Evolutionary conservation across 305 asterid genomes (phyloP), one percentile per base, ranked within the genome.

Genomic region (Plantago coronopus): DNA sequence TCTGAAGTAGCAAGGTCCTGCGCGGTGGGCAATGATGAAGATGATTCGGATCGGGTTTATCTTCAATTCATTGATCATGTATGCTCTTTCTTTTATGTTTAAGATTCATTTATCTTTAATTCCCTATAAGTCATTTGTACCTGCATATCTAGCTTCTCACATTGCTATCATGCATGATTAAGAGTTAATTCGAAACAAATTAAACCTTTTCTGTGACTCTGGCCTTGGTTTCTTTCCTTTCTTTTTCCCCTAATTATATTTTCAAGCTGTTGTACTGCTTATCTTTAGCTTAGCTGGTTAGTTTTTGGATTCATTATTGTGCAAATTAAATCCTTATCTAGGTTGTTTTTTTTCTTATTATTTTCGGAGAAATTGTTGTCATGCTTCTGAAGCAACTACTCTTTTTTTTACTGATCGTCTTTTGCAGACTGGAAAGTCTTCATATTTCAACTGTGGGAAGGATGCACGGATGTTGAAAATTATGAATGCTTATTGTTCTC

Each of bases 401-500:
- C 14, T 51, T n/a, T 17, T n/a, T 22, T 17, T 51, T 29, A 5
- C 18, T 51, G 38, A 6, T 31, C n/a, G n/a, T n/a, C n/a, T 14
- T 51, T 29, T 51, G 3, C 14, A 51, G 57, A 22, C 0, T 51
- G 38, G 57, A 9, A 17, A 51, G 14, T 0, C n/a, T 1, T n/a
- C n/a, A 17, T 51, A 20, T 51, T 51, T 18, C 20, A 53, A 53
- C 40, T 22, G 27, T 10, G 20, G 12, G 21, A 31, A 14, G 31
- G 25, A 1, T 10, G 25, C 58, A 17, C 20, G 1, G 15, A 17
- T 53, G 27, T 31, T 17, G 31, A 53, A 53, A 15, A 20, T 53
- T 25, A 53, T 53, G 58, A 40, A 37, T 23, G 42, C 42, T 53
- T 53, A 53, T 16, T 53, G 58, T 25, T 17, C 27, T 5, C 58